Evolutionary conservation across 345 rosid genomes (phyloP).

Genomic region (Acer negundo): DNA sequence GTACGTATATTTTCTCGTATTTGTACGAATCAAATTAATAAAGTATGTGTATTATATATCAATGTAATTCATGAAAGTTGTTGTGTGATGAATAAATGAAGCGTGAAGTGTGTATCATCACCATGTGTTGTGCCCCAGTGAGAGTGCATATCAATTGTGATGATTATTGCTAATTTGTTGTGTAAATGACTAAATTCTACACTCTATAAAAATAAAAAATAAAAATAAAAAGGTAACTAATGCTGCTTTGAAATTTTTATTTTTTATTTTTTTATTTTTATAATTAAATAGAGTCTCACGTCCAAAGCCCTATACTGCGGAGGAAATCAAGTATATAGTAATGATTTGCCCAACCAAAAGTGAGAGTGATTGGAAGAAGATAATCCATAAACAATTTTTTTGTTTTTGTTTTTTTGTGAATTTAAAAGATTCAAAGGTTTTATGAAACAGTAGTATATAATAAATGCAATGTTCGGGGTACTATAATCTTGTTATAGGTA

Average conservation of each 20-base stretch:
- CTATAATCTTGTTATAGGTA: no score
- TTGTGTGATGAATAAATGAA: not conserved
- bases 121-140: constrained; percentile 15
- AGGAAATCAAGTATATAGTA: constrained; percentile 5
- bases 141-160: constrained; percentile 14
- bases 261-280: constrained; percentile 11
- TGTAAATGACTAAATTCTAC: constrained; percentile 3
- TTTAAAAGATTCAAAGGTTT: no score
- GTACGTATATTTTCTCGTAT: no score
- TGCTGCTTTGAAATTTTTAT: constrained; percentile 16
- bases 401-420: no score
- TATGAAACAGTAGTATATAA: no score
- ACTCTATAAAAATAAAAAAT: not conserved
- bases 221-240: not conserved
- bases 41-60: no score
- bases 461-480: no score
- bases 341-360: not conserved
- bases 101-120: constrained; percentile 16
- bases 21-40: no score
- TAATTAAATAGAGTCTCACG: constrained; percentile 28
- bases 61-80: not conserved
- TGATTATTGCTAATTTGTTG: constrained; percentile 19
- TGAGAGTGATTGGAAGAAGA: no score
- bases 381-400: no score
- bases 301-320: constrained; percentile 8